phyloP scores from a whole-genome alignment of 768 basidiomycete species.

The Russula emetica region DNA sequence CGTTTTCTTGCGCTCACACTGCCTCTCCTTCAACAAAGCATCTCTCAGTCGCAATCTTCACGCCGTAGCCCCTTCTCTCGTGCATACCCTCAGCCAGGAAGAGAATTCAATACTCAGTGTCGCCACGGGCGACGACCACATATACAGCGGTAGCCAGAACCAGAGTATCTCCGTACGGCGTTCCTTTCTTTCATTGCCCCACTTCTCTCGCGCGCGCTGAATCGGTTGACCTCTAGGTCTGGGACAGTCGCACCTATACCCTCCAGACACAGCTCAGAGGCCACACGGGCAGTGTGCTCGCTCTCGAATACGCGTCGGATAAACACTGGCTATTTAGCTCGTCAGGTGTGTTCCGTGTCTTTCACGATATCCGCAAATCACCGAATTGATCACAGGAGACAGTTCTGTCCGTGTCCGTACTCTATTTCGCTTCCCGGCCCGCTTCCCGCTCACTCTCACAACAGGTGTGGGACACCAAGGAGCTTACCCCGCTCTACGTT shows the following conservation, averaged over 20 bases:
- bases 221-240: constrained; percentile 58
- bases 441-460: background rate
- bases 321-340: constrained; percentile 87
- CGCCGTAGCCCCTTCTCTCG: constrained; percentile 14
- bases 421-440: background rate
- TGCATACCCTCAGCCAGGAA: constrained; percentile 21
- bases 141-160: constrained; percentile 29
- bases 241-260: constrained; percentile 70
- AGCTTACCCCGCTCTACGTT: constrained; percentile 62
- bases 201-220: background rate
- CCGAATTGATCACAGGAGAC: constrained; percentile 51
- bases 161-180: constrained; percentile 21
- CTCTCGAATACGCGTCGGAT: constrained; percentile 68
- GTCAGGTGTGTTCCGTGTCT: constrained; percentile 53
- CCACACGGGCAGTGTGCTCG: constrained; percentile 81
- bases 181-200: background rate
- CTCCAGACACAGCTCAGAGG: constrained; percentile 67
- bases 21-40: constrained; percentile 1
- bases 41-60: constrained; percentile 26
- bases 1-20: constrained; percentile 7
- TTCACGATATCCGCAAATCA: background rate
- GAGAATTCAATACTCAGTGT: constrained; percentile 21
- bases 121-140: constrained; percentile 17
- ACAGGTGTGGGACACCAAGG: constrained; percentile 79
- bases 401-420: constrained; percentile 74